Percentiles rank a stretch among this genome's conserved stretches.
phyloP scores from a whole-genome alignment of 2,329 filamentous ascomycete species.

The Ophiosphaerella narmari region DNA sequence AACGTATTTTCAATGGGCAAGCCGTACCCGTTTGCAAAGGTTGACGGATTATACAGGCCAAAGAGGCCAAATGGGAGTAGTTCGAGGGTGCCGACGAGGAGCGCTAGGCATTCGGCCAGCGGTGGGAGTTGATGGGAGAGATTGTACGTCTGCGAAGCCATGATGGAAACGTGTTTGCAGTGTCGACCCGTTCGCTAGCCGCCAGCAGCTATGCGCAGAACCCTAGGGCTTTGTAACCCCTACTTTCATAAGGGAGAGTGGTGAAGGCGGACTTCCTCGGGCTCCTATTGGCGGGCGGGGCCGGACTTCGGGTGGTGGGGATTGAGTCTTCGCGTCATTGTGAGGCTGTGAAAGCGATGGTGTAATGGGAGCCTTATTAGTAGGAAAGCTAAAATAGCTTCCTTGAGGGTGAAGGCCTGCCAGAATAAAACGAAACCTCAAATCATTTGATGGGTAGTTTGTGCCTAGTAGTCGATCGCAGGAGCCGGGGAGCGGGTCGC shows the following conservation, averaged over 20 bases:
- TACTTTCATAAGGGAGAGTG: neutral
- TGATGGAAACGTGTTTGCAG: constrained; percentile 3
- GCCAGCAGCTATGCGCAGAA: neutral
- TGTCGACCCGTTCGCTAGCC: neutral
- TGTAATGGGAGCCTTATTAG: no score
- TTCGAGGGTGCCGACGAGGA: constrained; percentile 28
- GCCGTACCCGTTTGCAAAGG: constrained; percentile 3
- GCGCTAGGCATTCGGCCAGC: constrained; percentile 29
- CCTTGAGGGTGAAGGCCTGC: no score
- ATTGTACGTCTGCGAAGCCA: constrained; percentile 19
- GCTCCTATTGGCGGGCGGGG: constrained; percentile 8
- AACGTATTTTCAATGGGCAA: constrained; percentile 3
- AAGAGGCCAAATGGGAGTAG: constrained; percentile 26
- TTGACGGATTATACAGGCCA: constrained; percentile 19
- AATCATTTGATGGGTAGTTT: no score
- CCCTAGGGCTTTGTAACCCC: neutral
- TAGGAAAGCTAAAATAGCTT: no score
- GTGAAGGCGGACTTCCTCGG: constrained; percentile 3
- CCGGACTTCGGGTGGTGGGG: constrained; percentile 18
- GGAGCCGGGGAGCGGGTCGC: no score
- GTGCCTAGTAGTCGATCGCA: no score
- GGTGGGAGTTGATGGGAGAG: constrained; percentile 26
- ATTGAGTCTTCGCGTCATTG: no score
- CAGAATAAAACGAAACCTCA: no score
- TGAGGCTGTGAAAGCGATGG: no score